A percentile compares a stretch with the other conserved stretches of the same genome.
These are phyloP conservation scores for Komagataella populi DNA, from an alignment of 805 yeast species.

Conservation along the genomic window DNA sequence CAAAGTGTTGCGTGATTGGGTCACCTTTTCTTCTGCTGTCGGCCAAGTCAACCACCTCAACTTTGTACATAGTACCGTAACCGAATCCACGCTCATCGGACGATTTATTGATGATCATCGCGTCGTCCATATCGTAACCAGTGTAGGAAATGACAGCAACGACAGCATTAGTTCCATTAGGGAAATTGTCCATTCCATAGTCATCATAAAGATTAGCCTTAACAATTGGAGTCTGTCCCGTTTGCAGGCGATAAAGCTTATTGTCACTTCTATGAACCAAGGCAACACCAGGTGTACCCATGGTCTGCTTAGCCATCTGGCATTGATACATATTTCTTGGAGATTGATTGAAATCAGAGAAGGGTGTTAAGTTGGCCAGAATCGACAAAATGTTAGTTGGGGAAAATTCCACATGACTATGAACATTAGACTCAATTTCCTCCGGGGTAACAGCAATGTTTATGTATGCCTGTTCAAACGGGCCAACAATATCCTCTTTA, in stretches of 20 bases:
- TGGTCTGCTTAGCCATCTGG: slow-evolving; percentile 99
- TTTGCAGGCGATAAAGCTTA: slow-evolving; percentile 82
- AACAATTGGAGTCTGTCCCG: slow-evolving; percentile 96
- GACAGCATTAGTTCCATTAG: slow-evolving; percentile 96
- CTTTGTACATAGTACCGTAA: slow-evolving; percentile 92
- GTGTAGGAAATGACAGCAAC: slow-evolving; percentile 98
- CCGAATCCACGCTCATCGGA: slow-evolving; percentile 98
- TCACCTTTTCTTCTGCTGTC: slow-evolving; percentile 78
- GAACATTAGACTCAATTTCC: slow-evolving; percentile 71
- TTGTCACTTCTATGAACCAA: slow-evolving; percentile 86
- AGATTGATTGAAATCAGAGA: slow-evolving; percentile 96
- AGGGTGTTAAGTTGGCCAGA: slow-evolving; percentile 93
- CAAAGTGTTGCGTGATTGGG: slow-evolving; percentile 88
- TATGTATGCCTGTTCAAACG: slow-evolving; percentile 97
- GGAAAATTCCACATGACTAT: slow-evolving; percentile 86
- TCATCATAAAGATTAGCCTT: slow-evolving; percentile 88
- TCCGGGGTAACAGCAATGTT: slow-evolving; percentile 88
- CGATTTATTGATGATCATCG: slow-evolving; percentile 94
- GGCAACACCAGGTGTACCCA: slow-evolving; percentile 99
- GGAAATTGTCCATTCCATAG: slow-evolving; percentile 96
- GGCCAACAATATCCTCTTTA: slow-evolving; percentile 82
- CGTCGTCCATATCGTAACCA: slow-evolving; percentile 99
- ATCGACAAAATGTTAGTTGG: slow-evolving; percentile 93
- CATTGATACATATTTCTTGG: slow-evolving; percentile 99
- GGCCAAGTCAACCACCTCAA: slow-evolving; percentile 78